Evolutionary conservation across 164 flowering plant species (phyloP).

Genomic region (Nymphaea thermarum): DNA sequence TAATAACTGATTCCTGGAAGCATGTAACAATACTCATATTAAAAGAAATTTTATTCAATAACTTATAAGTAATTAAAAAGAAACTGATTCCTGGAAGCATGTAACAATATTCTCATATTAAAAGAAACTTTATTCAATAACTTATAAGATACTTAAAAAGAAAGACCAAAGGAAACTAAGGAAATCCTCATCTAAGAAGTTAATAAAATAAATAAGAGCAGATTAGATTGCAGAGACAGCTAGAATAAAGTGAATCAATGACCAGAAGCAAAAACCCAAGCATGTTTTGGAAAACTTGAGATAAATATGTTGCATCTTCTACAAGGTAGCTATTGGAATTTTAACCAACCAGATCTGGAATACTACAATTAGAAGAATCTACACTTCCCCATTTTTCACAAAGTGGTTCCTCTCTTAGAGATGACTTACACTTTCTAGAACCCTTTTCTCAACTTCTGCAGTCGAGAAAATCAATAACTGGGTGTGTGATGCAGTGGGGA

Average conservation of each 20-base stretch:
- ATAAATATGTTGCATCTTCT: background rate
- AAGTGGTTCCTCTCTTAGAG: too few species aligned
- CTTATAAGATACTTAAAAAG: background rate
- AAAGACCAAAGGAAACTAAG: background rate
- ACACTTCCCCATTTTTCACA: too few species aligned
- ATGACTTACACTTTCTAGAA: too few species aligned
- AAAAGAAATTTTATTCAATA: background rate
- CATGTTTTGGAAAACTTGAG: background rate
- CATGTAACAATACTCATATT: background rate
- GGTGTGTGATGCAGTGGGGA: too few species aligned
- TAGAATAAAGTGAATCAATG: background rate
- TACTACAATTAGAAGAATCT: too few species aligned
- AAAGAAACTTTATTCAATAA: background rate
- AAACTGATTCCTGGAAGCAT: background rate
- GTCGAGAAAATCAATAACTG: too few species aligned
- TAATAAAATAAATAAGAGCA: background rate
- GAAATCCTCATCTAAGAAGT: background rate
- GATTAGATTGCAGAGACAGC: background rate
- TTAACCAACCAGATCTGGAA: too few species aligned
- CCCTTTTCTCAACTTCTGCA: too few species aligned
- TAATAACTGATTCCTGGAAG: slow-evolving; percentile 84
- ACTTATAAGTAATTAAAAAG: background rate
- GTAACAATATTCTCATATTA: background rate
- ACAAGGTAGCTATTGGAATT: background rate
- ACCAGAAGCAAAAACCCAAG: background rate